A percentile compares a stretch with the other conserved stretches of the same genome.
phyloP scores from a whole-genome alignment of 176 grass and related monocot species.

The Olyra latifolia region DNA sequence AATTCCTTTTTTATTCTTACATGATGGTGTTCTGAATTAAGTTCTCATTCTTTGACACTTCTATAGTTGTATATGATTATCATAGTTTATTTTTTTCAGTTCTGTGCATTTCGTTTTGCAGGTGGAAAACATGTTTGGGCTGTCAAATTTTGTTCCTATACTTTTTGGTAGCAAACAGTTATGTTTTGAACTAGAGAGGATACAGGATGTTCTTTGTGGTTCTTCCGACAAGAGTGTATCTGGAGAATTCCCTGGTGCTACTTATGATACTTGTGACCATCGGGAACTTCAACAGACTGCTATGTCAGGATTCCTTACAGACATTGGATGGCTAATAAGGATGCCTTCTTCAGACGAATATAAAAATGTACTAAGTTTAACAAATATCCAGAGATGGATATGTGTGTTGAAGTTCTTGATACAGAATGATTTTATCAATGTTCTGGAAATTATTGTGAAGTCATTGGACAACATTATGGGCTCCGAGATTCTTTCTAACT shows the following conservation, averaged over 20 bases:
- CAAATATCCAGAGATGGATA: slow-evolving; percentile 73
- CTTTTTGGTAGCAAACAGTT: slow-evolving; percentile 76
- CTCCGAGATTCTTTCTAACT: slow-evolving; percentile 57
- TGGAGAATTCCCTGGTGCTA: slow-evolving; percentile 23
- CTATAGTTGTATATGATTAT: slow-evolving; percentile 23
- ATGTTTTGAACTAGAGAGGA: slow-evolving; percentile 75
- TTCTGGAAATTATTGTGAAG: slow-evolving; percentile 69
- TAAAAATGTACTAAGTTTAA: slow-evolving; percentile 49
- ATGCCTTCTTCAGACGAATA: slow-evolving; percentile 51
- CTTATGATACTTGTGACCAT: slow-evolving; percentile 32
- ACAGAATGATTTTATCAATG: slow-evolving; percentile 53
- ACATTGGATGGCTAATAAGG: slow-evolving; percentile 94
- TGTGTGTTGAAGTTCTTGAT: slow-evolving; percentile 70
- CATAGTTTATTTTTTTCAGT: neutral
- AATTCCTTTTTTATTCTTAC: neutral
- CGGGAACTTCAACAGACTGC: slow-evolving; percentile 41
- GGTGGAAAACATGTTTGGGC: slow-evolving; percentile 86
- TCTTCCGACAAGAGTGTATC: slow-evolving; percentile 14
- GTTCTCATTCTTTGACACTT: slow-evolving; percentile 12
- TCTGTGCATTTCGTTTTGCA: slow-evolving; percentile 42
- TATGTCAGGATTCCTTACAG: slow-evolving; percentile 70
- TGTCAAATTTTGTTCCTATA: slow-evolving; percentile 96
- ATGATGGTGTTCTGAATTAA: slow-evolving; percentile 1
- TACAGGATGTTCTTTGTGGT: slow-evolving; percentile 52
- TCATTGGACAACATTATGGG: slow-evolving; percentile 55